Percentiles rank a stretch among this genome's conserved stretches.
Conservation (phyloP, 768 basidiomycete species). For the Trametes cingulata region DNA sequence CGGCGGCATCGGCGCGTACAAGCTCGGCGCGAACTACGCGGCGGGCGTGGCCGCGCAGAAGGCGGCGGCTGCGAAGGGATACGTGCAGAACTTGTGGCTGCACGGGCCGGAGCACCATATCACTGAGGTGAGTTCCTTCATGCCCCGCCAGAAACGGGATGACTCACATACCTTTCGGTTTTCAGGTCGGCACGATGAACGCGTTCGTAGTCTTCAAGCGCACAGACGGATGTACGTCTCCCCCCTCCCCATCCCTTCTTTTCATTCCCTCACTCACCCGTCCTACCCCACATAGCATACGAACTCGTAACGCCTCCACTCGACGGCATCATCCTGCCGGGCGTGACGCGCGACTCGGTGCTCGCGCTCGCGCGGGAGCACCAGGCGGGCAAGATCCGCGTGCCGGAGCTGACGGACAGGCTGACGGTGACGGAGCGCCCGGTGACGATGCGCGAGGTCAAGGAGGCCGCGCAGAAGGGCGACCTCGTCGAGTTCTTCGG, state of each 20-base stretch:
- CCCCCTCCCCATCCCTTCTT: not conserved
- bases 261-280: not conserved
- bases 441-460: slow-evolving; percentile 77
- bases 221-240: slow-evolving; percentile 58
- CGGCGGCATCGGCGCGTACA: slow-evolving; percentile 80
- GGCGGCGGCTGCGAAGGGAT: slow-evolving; percentile 71
- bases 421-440: slow-evolving; percentile 66
- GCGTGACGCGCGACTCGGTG: slow-evolving; percentile 63
- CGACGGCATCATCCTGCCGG: slow-evolving; percentile 67
- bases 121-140: slow-evolving; percentile 41
- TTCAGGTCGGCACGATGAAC: slow-evolving; percentile 87
- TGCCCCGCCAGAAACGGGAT: not conserved
- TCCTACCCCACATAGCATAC: slow-evolving; percentile 33
- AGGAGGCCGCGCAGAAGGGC: slow-evolving; percentile 45
- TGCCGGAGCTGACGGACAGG: slow-evolving; percentile 55
- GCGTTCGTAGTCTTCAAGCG: slow-evolving; percentile 79
- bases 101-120: slow-evolving; percentile 61
- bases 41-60: slow-evolving; percentile 86
- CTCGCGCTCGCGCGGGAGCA: slow-evolving; percentile 57
- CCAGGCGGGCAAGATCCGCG: slow-evolving; percentile 41
- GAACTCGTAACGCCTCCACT: slow-evolving; percentile 69
- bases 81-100: slow-evolving; percentile 89
- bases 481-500: slow-evolving; percentile 53
- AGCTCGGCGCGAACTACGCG: slow-evolving; percentile 87
- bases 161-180: not conserved